A percentile compares a stretch with the other conserved stretches of the same genome.
Evolutionary conservation across 108 stramenopile species (phyloP).

Genomic region (Cyclotella choctawhatcheeana): DNA sequence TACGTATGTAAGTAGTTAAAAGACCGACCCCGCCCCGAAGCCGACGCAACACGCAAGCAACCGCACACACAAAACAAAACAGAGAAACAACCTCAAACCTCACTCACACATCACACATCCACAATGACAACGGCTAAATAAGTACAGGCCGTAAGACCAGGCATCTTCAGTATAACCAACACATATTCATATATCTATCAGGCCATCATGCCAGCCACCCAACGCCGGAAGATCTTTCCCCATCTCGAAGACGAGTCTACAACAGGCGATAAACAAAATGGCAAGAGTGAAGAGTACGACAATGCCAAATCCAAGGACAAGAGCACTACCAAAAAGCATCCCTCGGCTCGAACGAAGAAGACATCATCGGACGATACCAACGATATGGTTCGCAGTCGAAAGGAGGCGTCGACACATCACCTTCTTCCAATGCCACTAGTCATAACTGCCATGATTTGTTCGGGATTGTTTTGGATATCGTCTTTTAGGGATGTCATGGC

Average conservation of each 20-base stretch:
- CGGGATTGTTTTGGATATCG: slow-evolving; percentile 75
- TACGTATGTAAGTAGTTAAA: too few species aligned
- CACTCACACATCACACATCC: too few species aligned
- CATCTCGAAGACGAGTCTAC: slow-evolving; percentile 23
- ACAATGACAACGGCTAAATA: too few species aligned
- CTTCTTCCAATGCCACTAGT: slow-evolving; percentile 74
- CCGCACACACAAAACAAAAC: too few species aligned
- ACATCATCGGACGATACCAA: background rate
- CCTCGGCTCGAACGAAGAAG: slow-evolving; percentile 13
- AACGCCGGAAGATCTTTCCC: slow-evolving; percentile 45
- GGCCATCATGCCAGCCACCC: slow-evolving; percentile 14
- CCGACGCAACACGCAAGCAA: too few species aligned
- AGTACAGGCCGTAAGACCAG: too few species aligned
- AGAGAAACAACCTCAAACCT: too few species aligned
- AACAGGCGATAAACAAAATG: background rate
- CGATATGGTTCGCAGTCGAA: background rate
- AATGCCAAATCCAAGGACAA: too few species aligned
- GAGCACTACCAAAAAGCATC: slow-evolving; percentile 10
- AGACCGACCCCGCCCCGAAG: too few species aligned
- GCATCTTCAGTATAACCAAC: too few species aligned
- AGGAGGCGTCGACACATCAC: slow-evolving; percentile 45
- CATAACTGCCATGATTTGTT: slow-evolving; percentile 72
- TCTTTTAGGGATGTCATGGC: slow-evolving; percentile 82
- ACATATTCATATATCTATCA: background rate
- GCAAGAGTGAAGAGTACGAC: slow-evolving; percentile 10